phyloP scores from a whole-genome alignment of 139 green algal species.

The Bryopsis sp. region DNA sequence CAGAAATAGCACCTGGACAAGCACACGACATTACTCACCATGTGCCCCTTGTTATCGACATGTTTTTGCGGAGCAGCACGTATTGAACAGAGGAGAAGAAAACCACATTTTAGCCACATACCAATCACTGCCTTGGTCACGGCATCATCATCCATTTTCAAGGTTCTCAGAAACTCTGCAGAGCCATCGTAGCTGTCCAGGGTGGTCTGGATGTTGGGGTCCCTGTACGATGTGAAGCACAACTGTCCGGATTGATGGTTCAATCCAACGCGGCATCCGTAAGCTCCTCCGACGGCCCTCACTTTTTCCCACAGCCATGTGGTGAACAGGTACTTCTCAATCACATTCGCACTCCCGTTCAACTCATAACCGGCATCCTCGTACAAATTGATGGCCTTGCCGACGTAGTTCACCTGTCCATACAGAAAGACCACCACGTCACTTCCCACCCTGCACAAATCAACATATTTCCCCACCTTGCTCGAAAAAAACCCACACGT shows the following conservation, averaged over 20 bases:
- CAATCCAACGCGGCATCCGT: constrained; percentile 96
- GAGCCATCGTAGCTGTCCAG: constrained; percentile 82
- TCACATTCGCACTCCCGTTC: constrained; percentile 77
- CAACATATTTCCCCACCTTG: too few relatives aligned
- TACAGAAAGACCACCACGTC: too few relatives aligned
- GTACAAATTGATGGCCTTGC: constrained; percentile 95
- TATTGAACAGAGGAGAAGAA: too few relatives aligned
- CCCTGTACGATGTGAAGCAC: constrained; percentile 83
- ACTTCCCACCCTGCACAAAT: too few relatives aligned
- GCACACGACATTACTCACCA: too few relatives aligned
- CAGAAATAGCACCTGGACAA: constrained; percentile 77
- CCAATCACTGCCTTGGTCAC: constrained; percentile 90
- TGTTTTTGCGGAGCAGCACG: too few relatives aligned
- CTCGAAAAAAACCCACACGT: too few relatives aligned
- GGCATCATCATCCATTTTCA: constrained; percentile 73
- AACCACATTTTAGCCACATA: too few relatives aligned
- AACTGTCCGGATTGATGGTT: constrained; percentile 90
- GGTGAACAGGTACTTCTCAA: constrained; percentile 91
- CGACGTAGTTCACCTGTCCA: constrained; percentile 97
- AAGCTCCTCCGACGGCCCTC: constrained; percentile 87
- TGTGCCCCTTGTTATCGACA: too few relatives aligned
- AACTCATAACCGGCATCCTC: constrained; percentile 86
- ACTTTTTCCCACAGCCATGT: constrained; percentile 98
- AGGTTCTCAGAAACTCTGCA: constrained; percentile 61
- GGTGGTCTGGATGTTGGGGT: constrained; percentile 94